phyloP scores from a whole-genome alignment of 2,329 filamentous ascomycete genomes.

The Botryotinia globosa region DNA sequence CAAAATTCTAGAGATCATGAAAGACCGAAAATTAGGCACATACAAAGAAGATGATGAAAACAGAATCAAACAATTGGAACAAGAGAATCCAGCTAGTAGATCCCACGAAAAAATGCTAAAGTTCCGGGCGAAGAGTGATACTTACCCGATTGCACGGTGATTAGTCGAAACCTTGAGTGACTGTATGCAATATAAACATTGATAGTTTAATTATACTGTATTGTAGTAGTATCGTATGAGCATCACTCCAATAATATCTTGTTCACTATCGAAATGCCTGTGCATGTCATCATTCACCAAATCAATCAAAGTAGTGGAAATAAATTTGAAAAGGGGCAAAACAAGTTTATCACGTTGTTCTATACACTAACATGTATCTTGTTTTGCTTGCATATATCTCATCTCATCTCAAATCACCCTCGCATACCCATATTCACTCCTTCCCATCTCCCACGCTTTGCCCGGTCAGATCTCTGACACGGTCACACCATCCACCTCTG shows the following conservation, averaged over 20 bases:
- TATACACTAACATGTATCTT: constrained; percentile 16
- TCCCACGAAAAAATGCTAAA: not conserved
- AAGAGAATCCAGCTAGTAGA: not conserved
- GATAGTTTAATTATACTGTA: not conserved
- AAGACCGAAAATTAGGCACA: not conserved
- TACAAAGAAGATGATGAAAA: not conserved
- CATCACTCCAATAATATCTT: not conserved
- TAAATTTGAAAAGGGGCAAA: not conserved
- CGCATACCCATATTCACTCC: not conserved
- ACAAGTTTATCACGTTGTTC: constrained; percentile 11
- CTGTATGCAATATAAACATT: not conserved
- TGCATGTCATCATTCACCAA: not conserved
- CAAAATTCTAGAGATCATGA: not conserved
- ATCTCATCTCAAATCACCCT: constrained; percentile 7
- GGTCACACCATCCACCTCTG: constrained; percentile 8
- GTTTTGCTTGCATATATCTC: constrained; percentile 12
- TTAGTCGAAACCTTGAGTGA: not conserved
- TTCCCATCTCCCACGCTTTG: not conserved
- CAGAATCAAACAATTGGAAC: not conserved
- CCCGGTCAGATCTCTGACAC: not conserved
- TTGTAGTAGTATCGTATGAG: not conserved
- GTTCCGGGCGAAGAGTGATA: not conserved
- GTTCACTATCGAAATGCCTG: not conserved
- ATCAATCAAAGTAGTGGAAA: not conserved
- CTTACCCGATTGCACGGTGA: not conserved